Base-by-base conservation (phyloP, 208 protist genomes). In the Naegleria fowleri region DNA sequence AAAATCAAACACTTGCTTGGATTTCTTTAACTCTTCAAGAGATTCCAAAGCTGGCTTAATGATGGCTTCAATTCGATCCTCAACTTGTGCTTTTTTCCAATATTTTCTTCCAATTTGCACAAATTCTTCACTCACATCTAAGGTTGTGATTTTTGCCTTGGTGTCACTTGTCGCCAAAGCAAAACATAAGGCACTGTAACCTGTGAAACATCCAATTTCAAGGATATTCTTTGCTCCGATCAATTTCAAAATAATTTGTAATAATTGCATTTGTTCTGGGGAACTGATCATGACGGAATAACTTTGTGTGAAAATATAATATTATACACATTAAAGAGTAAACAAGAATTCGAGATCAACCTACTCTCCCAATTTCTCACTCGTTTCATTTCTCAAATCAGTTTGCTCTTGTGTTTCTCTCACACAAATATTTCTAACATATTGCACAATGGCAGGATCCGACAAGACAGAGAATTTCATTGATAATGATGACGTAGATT, bases 171-270 rank as follows among this genome's bases (percentile, higher is more conserved):
- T 90, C 33, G 90, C 89, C 41, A 92, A 59, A 38, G 94, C 94
- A 36, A 94, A 90, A 5, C 92, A 92, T 36, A 96, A 92, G 15
- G 95, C 92, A 19, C 92, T 94, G 86, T 93, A 91, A 55, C 95
- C 94, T 88, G 93, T 94, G 89, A 95, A 96, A 33, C 93, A 91
- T 75, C 95, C 95, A 22, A 96, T 90, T 91, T 96, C 94, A 36
- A 96, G 52, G 1, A 55, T 88, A 22, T 91, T 91, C 55, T 86
- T 85, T 38, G 58, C 89, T 29, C 83, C 79, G 39, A n/a, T 75
- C 29, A 91, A 29, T n/a, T 86, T 85, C 11, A 91, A 41, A 7
- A 91, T n/a, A 0, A 91, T 22, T 39, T 79, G 5, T 29, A 91
- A 29, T 16, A 91, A 58, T 85, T 55, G 43, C 29, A 39, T 38